phyloP scores from a whole-genome alignment of 1,284 basidiomycete species.

The Rhizoctonia solani region DNA sequence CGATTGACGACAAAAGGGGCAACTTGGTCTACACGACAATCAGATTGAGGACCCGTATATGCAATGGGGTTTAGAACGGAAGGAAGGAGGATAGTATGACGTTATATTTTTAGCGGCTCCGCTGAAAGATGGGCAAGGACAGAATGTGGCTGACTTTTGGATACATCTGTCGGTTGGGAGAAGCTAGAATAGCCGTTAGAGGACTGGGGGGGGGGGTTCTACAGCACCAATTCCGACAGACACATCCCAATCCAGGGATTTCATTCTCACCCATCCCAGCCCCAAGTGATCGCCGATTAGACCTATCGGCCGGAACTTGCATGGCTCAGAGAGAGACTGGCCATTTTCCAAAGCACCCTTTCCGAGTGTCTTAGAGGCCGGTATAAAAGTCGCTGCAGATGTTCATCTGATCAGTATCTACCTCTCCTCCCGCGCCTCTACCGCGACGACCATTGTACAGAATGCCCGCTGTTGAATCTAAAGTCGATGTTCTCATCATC shows the following conservation, averaged over 20 bases:
- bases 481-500: constrained; percentile 59
- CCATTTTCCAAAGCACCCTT: neutral
- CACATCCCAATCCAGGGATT: constrained; percentile 14
- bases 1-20: neutral
- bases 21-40: neutral
- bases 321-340: neutral
- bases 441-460: neutral
- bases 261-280: constrained; percentile 1
- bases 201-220: no score
- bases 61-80: no score
- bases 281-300: constrained; percentile 13
- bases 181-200: no score
- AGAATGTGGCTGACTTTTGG: no score
- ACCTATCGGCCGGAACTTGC: constrained; percentile 27
- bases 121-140: no score
- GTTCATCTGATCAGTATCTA: neutral
- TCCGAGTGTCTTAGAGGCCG: neutral
- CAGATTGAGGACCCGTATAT: neutral
- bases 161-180: no score
- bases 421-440: neutral
- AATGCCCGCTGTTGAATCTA: constrained; percentile 42
- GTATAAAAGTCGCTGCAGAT: neutral
- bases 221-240: no score
- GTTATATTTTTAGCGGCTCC: no score
- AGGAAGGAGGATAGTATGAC: no score